Conservation (phyloP, 2,329 filamentous ascomycete genomes). For the Metarhizium anisopliae region DNA sequence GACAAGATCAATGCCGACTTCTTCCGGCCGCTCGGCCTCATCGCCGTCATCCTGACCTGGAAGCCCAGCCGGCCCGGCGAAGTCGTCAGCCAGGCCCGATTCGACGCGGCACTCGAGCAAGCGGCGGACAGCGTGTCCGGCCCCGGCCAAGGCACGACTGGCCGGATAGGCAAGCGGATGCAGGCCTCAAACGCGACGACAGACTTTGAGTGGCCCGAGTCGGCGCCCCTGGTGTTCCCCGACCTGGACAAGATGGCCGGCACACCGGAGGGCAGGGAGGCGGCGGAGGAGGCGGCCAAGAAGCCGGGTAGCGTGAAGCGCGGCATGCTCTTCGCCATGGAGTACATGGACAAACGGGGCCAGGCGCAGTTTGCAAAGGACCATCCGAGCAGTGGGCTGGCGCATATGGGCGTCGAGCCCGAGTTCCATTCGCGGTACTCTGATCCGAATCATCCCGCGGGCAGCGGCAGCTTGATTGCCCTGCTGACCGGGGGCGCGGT, state of each 20-base stretch:
- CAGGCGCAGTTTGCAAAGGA: slow-evolving; percentile 14
- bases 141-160: not conserved
- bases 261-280: slow-evolving; percentile 1
- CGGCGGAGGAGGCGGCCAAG: slow-evolving; percentile 1
- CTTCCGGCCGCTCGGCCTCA: slow-evolving; percentile 48
- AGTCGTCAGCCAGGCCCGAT: slow-evolving; percentile 16
- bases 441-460: slow-evolving; percentile 19
- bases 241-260: slow-evolving; percentile 22
- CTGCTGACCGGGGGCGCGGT: slow-evolving; percentile 15
- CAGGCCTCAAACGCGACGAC: slow-evolving; percentile 26
- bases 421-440: slow-evolving; percentile 19
- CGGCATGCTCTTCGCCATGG: slow-evolving; percentile 8
- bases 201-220: slow-evolving; percentile 31
- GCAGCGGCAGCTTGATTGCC: slow-evolving; percentile 17
- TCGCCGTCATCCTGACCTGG: slow-evolving; percentile 40
- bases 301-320: slow-evolving; percentile 3
- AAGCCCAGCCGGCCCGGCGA: slow-evolving; percentile 28
- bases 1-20: slow-evolving; percentile 45
- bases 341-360: slow-evolving; percentile 15
- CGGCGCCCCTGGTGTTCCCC: slow-evolving; percentile 41
- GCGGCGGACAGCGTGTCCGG: slow-evolving; percentile 7
- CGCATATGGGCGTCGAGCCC: slow-evolving; percentile 12
- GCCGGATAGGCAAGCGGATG: slow-evolving; percentile 14
- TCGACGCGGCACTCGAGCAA: slow-evolving; percentile 17
- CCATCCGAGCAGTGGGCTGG: slow-evolving; percentile 11